A percentile compares a stretch with the other conserved stretches of the same genome.
Conservation (phyloP, 306 rosid species). For the Dryas octopetala region DNA sequence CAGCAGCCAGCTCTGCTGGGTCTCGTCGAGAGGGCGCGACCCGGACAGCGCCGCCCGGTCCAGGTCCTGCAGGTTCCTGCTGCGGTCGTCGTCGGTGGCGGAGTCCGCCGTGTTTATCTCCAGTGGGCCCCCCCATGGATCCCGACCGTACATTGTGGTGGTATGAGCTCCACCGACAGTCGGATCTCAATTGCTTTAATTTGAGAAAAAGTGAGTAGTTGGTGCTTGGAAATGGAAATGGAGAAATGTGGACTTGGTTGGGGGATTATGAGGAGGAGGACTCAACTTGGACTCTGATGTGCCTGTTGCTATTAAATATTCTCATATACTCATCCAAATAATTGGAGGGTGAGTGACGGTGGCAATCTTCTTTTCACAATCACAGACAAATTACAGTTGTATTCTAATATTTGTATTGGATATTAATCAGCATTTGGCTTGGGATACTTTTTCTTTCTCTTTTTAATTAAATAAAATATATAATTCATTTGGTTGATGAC, state of each 20-base stretch:
- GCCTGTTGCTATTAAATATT: too few relatives aligned
- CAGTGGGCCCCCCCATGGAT: slow-evolving; percentile 98
- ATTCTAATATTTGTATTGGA: not conserved
- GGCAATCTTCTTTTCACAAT: not conserved
- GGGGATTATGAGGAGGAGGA: too few relatives aligned
- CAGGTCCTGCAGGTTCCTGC: slow-evolving; percentile 78
- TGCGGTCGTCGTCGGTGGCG: slow-evolving; percentile 92
- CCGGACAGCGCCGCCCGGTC: slow-evolving; percentile 81
- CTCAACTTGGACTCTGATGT: too few relatives aligned
- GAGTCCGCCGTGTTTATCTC: slow-evolving; percentile 93
- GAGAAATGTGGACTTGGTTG: too few relatives aligned
- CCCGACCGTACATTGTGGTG: slow-evolving; percentile 78
- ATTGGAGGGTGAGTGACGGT: not conserved
- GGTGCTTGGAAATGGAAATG: too few relatives aligned
- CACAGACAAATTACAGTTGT: slow-evolving; percentile 10
- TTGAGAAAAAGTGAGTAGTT: too few relatives aligned
- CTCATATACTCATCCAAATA: too few relatives aligned
- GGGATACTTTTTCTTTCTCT: not conserved
- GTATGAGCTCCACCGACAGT: not conserved
- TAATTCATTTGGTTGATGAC: slow-evolving; percentile 42
- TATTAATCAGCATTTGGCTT: not conserved
- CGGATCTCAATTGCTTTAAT: not conserved
- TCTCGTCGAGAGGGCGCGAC: slow-evolving; percentile 87
- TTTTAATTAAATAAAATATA: not conserved
- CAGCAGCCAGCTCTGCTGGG: slow-evolving; percentile 96